phyloP scores from a whole-genome alignment of 2,329 filamentous ascomycete species.

The Fusarium sp. region DNA sequence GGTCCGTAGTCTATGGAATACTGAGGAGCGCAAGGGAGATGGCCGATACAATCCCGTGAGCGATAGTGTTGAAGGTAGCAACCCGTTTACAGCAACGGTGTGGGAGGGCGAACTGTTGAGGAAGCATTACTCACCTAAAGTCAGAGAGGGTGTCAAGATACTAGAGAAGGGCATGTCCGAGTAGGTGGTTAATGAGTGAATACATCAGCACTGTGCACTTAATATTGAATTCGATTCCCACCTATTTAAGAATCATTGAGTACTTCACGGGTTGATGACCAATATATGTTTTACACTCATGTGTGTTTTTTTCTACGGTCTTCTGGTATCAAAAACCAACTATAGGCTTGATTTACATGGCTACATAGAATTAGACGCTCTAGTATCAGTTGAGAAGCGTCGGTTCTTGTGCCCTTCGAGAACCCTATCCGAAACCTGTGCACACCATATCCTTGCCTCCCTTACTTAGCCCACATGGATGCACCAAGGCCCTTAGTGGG shows the following conservation, averaged over 20 bases:
- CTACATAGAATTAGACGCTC: not conserved
- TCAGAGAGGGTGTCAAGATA: constrained; percentile 76
- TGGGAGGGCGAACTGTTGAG: constrained; percentile 94
- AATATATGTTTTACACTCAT: not conserved
- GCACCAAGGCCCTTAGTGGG: constrained; percentile 24
- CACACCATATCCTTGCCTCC: not conserved
- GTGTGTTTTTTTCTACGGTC: not conserved
- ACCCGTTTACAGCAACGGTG: constrained; percentile 87
- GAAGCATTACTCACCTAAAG: constrained; percentile 85
- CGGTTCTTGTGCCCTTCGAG: not conserved
- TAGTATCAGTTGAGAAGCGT: not conserved
- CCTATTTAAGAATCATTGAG: not conserved
- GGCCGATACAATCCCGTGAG: constrained; percentile 82
- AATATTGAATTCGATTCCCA: not conserved
- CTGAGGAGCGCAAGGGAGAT: constrained; percentile 91
- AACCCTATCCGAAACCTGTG: not conserved
- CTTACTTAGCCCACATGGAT: constrained; percentile 36
- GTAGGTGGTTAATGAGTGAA: constrained; percentile 27
- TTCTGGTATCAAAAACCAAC: not conserved
- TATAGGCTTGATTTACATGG: not conserved
- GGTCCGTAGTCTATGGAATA: constrained; percentile 88
- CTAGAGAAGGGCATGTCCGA: constrained; percentile 72
- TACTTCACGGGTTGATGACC: not conserved
- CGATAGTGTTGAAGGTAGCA: constrained; percentile 81
- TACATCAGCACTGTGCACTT: not conserved